Base-by-base conservation (phyloP, 106 monocot genomes). In the Dendrobium officinale region DNA sequence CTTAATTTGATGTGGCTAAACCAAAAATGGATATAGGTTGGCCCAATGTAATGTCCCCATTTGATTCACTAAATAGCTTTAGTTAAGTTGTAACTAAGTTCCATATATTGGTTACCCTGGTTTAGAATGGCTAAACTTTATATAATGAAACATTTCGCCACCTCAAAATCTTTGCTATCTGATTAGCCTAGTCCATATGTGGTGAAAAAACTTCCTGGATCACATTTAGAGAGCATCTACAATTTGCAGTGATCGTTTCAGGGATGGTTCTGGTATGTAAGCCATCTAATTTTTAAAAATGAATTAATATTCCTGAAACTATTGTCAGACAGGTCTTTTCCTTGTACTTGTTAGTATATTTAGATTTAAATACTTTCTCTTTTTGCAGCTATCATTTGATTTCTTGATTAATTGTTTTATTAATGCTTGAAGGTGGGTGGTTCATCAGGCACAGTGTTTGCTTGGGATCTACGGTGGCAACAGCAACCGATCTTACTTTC, bases 401-500 rank as follows among this genome's bases (percentile, higher is more conserved):
- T 68, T 68, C 13, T 73, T 73, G 41, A 19, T 73, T 42, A 42
- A 6, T 73, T 16, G 37, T 42, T 75, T 75, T 2, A 75, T 81
- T 13, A 78, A 86, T 85, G 24, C 33, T 79, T 90, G 73, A 79
- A 98, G 98, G 91, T 84, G 0, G 98, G 98, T 55, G 98, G 94
- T 19, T 98, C 98, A 74, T 81, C 80, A 82, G 98, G 98, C 49
- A 91, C 89, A 73, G 85, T 95, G 54, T 92, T 91, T 92, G 94
- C 94, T 55, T 98, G 97, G 97, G 97, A 98, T 85, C 86, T 92
- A 67, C 86, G 97, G 7, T 89, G 85, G 85, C 94, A 88, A 79
- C 86, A 98, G 74, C 89, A 92, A 48, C 94, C 98, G 41, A 89
- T 98, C 78, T 77, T 88, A 15, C 88, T 98, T 0, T 90, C 92